phyloP scores from a whole-genome alignment of 192 early-diverging fungal genomes.

The Gonapodya sp. region DNA sequence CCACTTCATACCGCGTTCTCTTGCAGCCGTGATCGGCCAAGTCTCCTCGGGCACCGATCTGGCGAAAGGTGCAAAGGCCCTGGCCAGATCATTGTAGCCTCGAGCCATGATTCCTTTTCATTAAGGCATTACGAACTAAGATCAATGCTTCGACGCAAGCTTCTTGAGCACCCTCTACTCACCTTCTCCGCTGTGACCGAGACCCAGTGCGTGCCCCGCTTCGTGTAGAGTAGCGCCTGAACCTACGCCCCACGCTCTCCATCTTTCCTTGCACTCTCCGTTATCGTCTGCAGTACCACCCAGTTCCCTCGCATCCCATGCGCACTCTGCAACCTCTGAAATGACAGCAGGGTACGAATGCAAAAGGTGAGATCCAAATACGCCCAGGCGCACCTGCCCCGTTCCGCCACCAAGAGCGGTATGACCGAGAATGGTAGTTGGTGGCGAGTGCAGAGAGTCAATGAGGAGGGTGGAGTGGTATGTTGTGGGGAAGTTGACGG shows the following conservation, averaged over 20 bases:
- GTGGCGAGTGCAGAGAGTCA: background rate
- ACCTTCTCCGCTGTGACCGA: conserved; percentile 35
- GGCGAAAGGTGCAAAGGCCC: conserved; percentile 33
- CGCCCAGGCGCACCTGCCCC: conserved; percentile 38
- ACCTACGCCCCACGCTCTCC: conserved; percentile 54
- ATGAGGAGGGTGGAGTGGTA: background rate
- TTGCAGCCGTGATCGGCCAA: conserved; percentile 32
- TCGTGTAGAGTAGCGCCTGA: conserved; percentile 68
- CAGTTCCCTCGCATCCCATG: conserved; percentile 48
- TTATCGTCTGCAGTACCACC: conserved; percentile 46
- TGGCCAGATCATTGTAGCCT: conserved; percentile 56
- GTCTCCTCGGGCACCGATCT: background rate
- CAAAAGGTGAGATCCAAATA: conserved; percentile 58
- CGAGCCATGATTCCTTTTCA: conserved; percentile 43
- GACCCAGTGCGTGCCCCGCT: conserved; percentile 51
- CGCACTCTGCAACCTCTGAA: conserved; percentile 44
- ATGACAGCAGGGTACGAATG: conserved; percentile 52
- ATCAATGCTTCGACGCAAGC: conserved; percentile 25
- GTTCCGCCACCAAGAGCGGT: conserved; percentile 53
- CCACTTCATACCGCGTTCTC: conserved; percentile 58
- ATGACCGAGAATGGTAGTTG: conserved; percentile 40
- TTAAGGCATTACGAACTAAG: background rate
- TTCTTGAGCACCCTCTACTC: no score
- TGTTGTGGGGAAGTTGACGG: background rate
- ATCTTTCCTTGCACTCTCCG: conserved; percentile 46